Base-by-base conservation (phyloP, 1,139 yeast species). In the Sugiyamaella grinbergsii region DNA sequence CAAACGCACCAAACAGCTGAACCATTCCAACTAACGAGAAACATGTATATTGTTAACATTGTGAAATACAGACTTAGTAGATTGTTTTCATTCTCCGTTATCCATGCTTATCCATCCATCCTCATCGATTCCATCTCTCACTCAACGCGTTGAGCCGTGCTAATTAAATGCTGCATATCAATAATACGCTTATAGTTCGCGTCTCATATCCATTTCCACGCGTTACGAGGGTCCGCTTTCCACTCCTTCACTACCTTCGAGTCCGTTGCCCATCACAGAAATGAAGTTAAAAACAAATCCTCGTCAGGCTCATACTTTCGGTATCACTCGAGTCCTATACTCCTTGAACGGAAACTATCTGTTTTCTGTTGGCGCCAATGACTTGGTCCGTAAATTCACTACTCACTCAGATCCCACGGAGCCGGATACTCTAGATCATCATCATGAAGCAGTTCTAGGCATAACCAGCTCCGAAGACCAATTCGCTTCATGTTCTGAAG, bases 291-390 rank as follows among this genome's bases (percentile, higher is more conserved):
- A 50, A 47, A 26, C 51, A 50, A 56, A 48, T 33, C 63, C 66
- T 8, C 51, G 55, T 37, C 68, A 68, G 54, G 70, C 72, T 28
- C 74, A 71, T 54, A 47, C 62, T 13, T 57, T 58, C 10, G 76
- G 75, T n/a, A 54, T 58, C 7, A 68, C 71, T 8, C 58, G 67
- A 28, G 60, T 71, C 18, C 62, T 66, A 13, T 71, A 69, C 53
- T 58, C 70, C 16, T 57, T 55, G 3, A 65, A 66, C 45, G 74
- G 74, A 8, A 53, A 56, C 29, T 67, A 56, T 47, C 47, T 71
- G 34, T 56, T 70, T 32, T 67, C 76, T 0, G 66, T 66, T 5
- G 76, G 76, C 11, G 58, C 64, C 1, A 68, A 71, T 56, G 61
- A 62, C 47, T 58, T 70, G 26, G 63, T 71, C 15, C 63, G 75